Conservation (phyloP, 495 filamentous ascomycete species). For the Oidiodendron maius region DNA sequence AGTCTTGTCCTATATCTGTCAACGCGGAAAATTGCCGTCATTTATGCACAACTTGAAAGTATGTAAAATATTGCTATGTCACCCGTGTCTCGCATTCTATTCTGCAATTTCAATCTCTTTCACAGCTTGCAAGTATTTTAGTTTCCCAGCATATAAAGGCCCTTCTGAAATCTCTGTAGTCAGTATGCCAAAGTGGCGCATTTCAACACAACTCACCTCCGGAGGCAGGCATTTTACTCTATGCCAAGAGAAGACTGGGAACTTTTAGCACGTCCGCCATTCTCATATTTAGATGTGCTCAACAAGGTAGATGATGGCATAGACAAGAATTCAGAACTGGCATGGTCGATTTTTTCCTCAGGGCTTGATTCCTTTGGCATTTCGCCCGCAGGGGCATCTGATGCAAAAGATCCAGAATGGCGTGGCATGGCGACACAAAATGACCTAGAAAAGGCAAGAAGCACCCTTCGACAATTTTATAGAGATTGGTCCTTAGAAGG, state of each 20-base stretch:
- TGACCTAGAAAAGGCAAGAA: conserved; percentile 85
- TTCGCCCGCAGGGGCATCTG: conserved; percentile 23
- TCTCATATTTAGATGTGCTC: conserved; percentile 73
- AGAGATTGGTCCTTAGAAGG: conserved; percentile 91
- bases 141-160: background rate
- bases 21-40: too few species aligned
- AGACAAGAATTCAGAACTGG: conserved; percentile 78
- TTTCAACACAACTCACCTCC: conserved; percentile 78
- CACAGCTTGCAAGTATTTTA: too few species aligned
- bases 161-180: conserved; percentile 33
- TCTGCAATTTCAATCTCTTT: too few species aligned
- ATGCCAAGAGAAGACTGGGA: conserved; percentile 79
- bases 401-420: conserved; percentile 39
- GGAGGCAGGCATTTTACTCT: conserved; percentile 86
- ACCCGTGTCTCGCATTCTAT: too few species aligned
- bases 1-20: too few species aligned
- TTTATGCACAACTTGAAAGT: too few species aligned
- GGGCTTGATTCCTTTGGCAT: conserved; percentile 63
- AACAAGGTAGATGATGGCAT: conserved; percentile 80
- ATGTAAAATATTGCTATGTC: too few species aligned
- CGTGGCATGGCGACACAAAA: conserved; percentile 53
- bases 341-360: conserved; percentile 62
- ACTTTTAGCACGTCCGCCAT: conserved; percentile 71
- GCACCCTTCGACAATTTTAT: conserved; percentile 87
- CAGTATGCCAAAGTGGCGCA: conserved; percentile 82